Evolutionary conservation across 108 stramenopile species (phyloP).

Genomic region (Epipyxis sp.): DNA sequence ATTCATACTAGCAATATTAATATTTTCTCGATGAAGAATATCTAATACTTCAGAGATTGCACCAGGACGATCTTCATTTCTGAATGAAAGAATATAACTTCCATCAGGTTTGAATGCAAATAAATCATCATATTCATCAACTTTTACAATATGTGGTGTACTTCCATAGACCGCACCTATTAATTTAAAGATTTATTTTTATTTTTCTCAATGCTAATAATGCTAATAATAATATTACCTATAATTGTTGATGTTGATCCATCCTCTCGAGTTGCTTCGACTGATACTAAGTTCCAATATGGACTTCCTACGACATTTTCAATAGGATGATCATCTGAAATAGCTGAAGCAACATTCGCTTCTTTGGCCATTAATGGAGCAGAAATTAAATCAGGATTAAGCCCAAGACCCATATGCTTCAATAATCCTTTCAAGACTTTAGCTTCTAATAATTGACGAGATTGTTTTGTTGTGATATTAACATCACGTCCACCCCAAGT

Average conservation of each 20-base stretch:
- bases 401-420: constrained; percentile 32
- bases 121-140: constrained; percentile 48
- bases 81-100: constrained; percentile 40
- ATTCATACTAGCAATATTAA: constrained; percentile 47
- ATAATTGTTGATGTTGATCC: constrained; percentile 44
- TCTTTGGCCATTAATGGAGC: constrained; percentile 49
- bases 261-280: constrained; percentile 38
- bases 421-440: constrained; percentile 49
- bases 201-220: too few relatives aligned
- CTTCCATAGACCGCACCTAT: constrained; percentile 49
- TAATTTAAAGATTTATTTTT: background rate
- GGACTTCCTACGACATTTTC: constrained; percentile 39
- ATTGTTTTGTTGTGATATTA: constrained; percentile 35
- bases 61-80: constrained; percentile 53
- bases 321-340: background rate
- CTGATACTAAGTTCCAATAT: constrained; percentile 51
- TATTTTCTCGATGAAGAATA: constrained; percentile 39
- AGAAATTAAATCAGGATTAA: constrained; percentile 47
- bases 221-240: background rate
- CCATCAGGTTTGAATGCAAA: constrained; percentile 53
- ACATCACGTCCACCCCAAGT: constrained; percentile 50
- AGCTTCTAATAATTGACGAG: constrained; percentile 45
- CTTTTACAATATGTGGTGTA: constrained; percentile 53
- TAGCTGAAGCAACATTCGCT: constrained; percentile 40
- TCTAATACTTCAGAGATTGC: constrained; percentile 47